phyloP scores from a whole-genome alignment of 23 red algal genomes.

The Gracilariopsis chorda region DNA sequence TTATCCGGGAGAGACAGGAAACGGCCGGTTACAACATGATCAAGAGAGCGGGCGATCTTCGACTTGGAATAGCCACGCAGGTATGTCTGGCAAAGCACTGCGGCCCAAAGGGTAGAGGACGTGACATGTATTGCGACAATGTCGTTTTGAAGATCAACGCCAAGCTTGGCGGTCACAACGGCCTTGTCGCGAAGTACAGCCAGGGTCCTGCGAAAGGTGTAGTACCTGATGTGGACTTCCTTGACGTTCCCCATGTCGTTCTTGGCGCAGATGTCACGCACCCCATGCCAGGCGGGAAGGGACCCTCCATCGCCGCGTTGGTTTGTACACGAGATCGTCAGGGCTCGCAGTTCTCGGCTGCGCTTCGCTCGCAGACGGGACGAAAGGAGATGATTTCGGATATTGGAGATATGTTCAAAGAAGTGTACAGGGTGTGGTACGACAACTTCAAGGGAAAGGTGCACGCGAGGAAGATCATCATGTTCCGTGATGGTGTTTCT shows the following conservation, averaged over 20 bases:
- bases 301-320: slow-evolving; percentile 52
- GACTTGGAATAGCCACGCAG: slow-evolving; percentile 45
- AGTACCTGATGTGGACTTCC: slow-evolving; percentile 34
- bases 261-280: slow-evolving; percentile 71
- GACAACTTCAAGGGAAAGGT: not conserved
- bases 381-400: slow-evolving; percentile 57
- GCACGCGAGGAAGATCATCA: slow-evolving; percentile 30
- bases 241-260: slow-evolving; percentile 40
- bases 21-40: slow-evolving; percentile 35
- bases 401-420: slow-evolving; percentile 18
- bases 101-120: not conserved
- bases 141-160: slow-evolving; percentile 67
- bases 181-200: not conserved
- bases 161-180: slow-evolving; percentile 71
- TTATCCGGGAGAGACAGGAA: slow-evolving; percentile 46
- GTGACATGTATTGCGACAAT: slow-evolving; percentile 65
- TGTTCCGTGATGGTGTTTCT: slow-evolving; percentile 71
- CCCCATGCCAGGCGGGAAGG: slow-evolving; percentile 58
- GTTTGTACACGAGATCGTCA: slow-evolving; percentile 56
- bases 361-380: slow-evolving; percentile 22
- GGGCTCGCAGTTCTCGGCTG: slow-evolving; percentile 34
- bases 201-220: not conserved
- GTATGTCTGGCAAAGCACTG: slow-evolving; percentile 40
- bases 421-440: slow-evolving; percentile 30
- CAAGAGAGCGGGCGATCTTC: slow-evolving; percentile 38